A percentile compares a stretch with the other conserved stretches of the same genome.
phyloP scores from a whole-genome alignment of 148 eudicot genomes.

The Heliamphora exappendiculata region DNA sequence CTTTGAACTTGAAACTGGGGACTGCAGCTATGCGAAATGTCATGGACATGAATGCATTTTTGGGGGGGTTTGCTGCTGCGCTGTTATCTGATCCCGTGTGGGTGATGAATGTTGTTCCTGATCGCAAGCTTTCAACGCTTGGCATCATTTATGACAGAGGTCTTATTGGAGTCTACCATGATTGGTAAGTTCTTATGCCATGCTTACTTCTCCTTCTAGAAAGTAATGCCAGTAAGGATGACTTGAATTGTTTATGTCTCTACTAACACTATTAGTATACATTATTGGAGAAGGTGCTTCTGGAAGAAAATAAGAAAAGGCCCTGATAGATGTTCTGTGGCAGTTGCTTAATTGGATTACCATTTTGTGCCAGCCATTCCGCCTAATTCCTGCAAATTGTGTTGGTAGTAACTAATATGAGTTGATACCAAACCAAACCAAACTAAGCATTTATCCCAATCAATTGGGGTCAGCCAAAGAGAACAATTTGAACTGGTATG shows the following conservation, averaged over 20 bases:
- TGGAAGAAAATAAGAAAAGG: not conserved
- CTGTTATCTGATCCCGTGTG: constrained; percentile 77
- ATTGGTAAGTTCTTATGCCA: constrained; percentile 60
- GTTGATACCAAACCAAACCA: too few relatives aligned
- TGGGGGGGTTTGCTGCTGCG: constrained; percentile 97
- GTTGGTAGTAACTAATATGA: not conserved
- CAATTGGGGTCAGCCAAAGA: too few relatives aligned
- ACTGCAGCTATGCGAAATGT: constrained; percentile 74
- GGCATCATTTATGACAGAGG: constrained; percentile 89
- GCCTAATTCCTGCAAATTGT: not conserved
- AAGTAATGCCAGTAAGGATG: not conserved
- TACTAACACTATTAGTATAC: not conserved
- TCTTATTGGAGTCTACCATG: constrained; percentile 86
- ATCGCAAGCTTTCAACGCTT: constrained; percentile 65
- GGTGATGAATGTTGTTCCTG: constrained; percentile 98
- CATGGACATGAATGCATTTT: constrained; percentile 98
- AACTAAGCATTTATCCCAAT: too few relatives aligned
- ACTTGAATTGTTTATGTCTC: not conserved
- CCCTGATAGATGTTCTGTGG: too few relatives aligned
- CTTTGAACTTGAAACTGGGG: constrained; percentile 68
- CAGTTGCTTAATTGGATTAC: not conserved
- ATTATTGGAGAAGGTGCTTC: not conserved
- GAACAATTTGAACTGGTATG: too few relatives aligned
- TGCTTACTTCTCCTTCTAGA: not conserved
- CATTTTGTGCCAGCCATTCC: not conserved